These are phyloP conservation scores for Talaromyces ruber DNA, from an alignment of 495 filamentous ascomycete species.

Conservation along the genomic window DNA sequence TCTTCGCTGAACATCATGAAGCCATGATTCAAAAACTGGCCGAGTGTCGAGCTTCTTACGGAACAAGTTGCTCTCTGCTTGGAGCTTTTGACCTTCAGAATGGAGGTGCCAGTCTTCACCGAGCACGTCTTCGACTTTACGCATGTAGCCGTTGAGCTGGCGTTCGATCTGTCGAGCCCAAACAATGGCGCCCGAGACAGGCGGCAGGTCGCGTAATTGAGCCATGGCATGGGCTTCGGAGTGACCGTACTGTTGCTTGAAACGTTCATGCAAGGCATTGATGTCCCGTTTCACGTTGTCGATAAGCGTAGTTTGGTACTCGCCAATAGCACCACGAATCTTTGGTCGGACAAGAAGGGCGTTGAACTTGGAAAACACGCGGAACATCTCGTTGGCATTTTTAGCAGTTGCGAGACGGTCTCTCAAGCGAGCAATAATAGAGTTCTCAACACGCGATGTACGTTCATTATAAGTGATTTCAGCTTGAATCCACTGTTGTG, in stretches of 20 bases:
- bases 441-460: conserved; percentile 93
- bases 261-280: conserved; percentile 82
- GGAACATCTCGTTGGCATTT: conserved; percentile 98
- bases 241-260: conserved; percentile 97
- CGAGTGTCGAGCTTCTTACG: conserved; percentile 91
- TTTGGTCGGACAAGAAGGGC: conserved; percentile 95
- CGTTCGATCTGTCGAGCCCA: conserved; percentile 96
- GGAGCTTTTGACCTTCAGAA: conserved; percentile 88
- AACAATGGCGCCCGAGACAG: conserved; percentile 91
- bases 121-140: conserved; percentile 91
- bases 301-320: conserved; percentile 95
- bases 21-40: conserved; percentile 90
- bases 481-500: conserved; percentile 79
- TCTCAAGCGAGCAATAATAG: conserved; percentile 89
- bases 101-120: conserved; percentile 91
- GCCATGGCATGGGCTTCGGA: conserved; percentile 98
- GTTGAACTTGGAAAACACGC: conserved; percentile 99
- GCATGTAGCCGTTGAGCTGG: conserved; percentile 92
- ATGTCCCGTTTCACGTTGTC: conserved; percentile 97
- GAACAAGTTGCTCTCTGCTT: conserved; percentile 80
- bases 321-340: conserved; percentile 92
- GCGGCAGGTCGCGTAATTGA: conserved; percentile 87
- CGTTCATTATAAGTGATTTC: conserved; percentile 95
- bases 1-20: conserved; percentile 76
- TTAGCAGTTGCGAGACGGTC: conserved; percentile 92